These are phyloP conservation scores for Pyrenophora teres DNA, from an alignment of 2,329 filamentous ascomycete genomes.

Conservation along the genomic window DNA sequence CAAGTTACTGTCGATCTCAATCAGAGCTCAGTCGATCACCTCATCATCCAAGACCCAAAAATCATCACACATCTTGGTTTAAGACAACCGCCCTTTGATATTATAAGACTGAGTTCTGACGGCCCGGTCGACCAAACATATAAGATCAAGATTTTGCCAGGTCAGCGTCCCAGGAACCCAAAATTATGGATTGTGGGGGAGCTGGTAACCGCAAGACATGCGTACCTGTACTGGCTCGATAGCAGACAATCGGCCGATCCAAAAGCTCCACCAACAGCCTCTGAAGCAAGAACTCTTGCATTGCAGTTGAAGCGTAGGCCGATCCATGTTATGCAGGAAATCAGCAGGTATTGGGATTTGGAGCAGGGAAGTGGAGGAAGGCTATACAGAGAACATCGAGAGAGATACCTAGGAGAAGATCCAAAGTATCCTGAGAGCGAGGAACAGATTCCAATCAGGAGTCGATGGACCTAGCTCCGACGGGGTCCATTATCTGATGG, in stretches of 20 bases:
- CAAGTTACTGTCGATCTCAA: slow-evolving; percentile 21
- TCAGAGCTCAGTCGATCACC: slow-evolving; percentile 19
- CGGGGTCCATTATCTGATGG: too few relatives aligned
- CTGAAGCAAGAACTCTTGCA: slow-evolving; percentile 16
- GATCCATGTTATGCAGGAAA: slow-evolving; percentile 19
- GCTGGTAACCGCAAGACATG: slow-evolving; percentile 17
- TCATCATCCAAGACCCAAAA: slow-evolving; percentile 16
- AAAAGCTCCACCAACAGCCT: slow-evolving; percentile 2
- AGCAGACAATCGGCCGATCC: slow-evolving; percentile 11
- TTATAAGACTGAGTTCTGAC: neutral
- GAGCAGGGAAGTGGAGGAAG: slow-evolving; percentile 14
- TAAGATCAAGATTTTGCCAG: slow-evolving; percentile 5
- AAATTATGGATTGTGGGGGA: slow-evolving; percentile 19
- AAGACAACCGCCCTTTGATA: slow-evolving; percentile 1
- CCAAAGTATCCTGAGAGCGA: neutral
- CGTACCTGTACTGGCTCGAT: slow-evolving; percentile 26
- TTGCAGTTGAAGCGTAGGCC: slow-evolving; percentile 7
- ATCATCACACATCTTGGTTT: slow-evolving; percentile 20
- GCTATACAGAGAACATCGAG: slow-evolving; percentile 11
- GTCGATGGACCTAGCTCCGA: slow-evolving; percentile 12
- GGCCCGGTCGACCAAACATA: slow-evolving; percentile 17
- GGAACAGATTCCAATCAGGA: neutral
- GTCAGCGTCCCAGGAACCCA: neutral
- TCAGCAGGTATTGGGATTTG: slow-evolving; percentile 16
- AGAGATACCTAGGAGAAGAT: slow-evolving; percentile 15